Percentiles rank a stretch among this genome's conserved stretches.
Evolutionary conservation across 2,329 filamentous ascomycete genomes (phyloP).

Genomic region (Trichoderma sp.): DNA sequence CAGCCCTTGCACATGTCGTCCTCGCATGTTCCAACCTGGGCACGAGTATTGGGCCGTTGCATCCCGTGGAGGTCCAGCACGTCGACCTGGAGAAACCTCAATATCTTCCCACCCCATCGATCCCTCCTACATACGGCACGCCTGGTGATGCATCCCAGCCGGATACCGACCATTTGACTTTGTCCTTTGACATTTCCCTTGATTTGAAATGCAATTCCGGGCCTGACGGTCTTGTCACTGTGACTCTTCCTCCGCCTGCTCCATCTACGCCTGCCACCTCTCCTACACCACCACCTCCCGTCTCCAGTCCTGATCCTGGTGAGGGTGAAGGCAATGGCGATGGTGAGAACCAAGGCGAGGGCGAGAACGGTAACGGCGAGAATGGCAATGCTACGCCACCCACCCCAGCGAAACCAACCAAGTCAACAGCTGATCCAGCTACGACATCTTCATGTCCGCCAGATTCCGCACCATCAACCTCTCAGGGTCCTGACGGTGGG

Average conservation of each 20-base stretch:
- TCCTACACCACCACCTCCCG: not conserved
- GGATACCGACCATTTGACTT: not conserved
- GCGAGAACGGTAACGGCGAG: not conserved
- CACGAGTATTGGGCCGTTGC: constrained; percentile 31
- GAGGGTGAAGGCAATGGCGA: not conserved
- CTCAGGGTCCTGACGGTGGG: not conserved
- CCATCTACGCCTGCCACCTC: not conserved
- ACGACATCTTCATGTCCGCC: not conserved
- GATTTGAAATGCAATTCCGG: constrained; percentile 35
- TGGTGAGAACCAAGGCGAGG: not conserved
- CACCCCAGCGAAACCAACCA: not conserved
- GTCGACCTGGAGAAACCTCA: constrained; percentile 21
- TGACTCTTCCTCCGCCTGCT: not conserved
- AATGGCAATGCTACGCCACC: not conserved
- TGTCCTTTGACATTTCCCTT: constrained; percentile 31
- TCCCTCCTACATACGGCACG: constrained; percentile 3
- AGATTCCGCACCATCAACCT: not conserved
- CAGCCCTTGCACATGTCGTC: constrained; percentile 33
- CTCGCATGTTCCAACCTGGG: constrained; percentile 32
- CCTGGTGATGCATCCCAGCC: not conserved
- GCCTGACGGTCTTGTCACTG: constrained; percentile 35
- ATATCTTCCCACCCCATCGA: not conserved
- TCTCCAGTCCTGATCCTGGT: not conserved
- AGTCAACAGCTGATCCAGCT: not conserved
- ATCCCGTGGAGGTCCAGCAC: constrained; percentile 34